These are phyloP conservation scores for Podospora sp. DNA, from an alignment of 495 filamentous ascomycete genomes.

Conservation along the genomic window DNA sequence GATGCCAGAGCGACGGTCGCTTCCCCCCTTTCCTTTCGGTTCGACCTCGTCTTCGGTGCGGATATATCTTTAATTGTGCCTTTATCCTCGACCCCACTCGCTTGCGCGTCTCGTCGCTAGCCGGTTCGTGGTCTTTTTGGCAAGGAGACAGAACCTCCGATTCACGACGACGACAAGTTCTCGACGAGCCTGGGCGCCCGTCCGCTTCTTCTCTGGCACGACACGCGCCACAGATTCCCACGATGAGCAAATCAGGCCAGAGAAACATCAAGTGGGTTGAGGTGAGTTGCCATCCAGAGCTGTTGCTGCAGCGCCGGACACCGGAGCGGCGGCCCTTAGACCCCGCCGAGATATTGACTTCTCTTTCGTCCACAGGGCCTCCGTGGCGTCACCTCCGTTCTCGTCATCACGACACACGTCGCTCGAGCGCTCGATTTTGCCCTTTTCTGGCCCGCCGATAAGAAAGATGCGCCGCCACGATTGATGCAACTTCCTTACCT, in stretches of 20 bases:
- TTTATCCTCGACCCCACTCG: conserved; percentile 1
- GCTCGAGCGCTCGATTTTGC: conserved; percentile 59
- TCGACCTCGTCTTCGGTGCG: conserved; percentile 6
- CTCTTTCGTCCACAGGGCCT: conserved; percentile 51
- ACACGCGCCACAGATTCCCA: conserved; percentile 9
- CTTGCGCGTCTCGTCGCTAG: background rate
- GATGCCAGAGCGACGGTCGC: conserved; percentile 14
- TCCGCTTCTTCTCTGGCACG: conserved; percentile 5
- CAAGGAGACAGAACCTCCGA: background rate
- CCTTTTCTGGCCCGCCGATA: conserved; percentile 58
- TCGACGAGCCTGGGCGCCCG: background rate
- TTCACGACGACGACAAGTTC: background rate
- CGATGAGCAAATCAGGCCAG: conserved; percentile 30
- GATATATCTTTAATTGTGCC: conserved; percentile 4
- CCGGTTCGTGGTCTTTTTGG: background rate
- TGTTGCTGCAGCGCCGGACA: background rate
- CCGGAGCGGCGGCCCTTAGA: background rate
- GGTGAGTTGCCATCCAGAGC: conserved; percentile 26
- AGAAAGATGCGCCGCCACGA: conserved; percentile 47
- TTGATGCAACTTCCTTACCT: conserved; percentile 62
- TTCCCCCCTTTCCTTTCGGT: conserved; percentile 10
- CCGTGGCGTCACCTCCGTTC: conserved; percentile 64
- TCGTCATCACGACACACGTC: conserved; percentile 67
- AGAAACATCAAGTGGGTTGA: conserved; percentile 45
- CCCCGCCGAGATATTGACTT: conserved; percentile 15